A percentile compares a stretch with the other conserved stretches of the same genome.
These are phyloP conservation scores for Hansenula lynferdii DNA, from an alignment of 1,139 yeast species.

Conservation along the genomic window DNA sequence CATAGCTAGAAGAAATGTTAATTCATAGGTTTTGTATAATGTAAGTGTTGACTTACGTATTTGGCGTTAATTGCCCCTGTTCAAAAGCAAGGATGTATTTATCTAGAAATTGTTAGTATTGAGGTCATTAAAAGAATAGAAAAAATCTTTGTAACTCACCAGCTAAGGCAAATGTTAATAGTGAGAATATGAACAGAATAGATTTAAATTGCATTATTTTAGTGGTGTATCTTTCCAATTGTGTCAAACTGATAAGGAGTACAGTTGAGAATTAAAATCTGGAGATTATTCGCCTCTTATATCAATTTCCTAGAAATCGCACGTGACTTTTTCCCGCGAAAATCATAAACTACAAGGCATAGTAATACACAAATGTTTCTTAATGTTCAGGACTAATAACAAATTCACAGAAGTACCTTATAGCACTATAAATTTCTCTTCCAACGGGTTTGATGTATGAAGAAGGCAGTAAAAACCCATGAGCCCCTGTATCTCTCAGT, in stretches of 20 bases:
- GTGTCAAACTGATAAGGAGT: too few species aligned
- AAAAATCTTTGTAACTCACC: conserved; percentile 4
- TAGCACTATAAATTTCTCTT: conserved; percentile 62
- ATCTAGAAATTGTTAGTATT: conserved; percentile 7
- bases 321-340: too few species aligned
- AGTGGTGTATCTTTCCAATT: too few species aligned
- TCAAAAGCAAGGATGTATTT: conserved; percentile 22
- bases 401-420: conserved; percentile 66
- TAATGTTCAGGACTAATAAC: conserved; percentile 46
- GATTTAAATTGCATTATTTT: conserved; percentile 1
- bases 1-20: conserved; percentile 6
- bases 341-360: too few species aligned
- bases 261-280: too few species aligned
- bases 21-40: too few species aligned
- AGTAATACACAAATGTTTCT: too few species aligned
- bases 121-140: not conserved
- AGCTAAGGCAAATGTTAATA: conserved; percentile 4
- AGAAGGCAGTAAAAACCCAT: conserved; percentile 77
- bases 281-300: too few species aligned
- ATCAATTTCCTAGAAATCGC: too few species aligned
- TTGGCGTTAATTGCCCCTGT: conserved; percentile 22
- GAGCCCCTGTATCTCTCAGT: conserved; percentile 77
- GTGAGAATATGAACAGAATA: conserved; percentile 1
- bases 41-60: conserved; percentile 10
- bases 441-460: conserved; percentile 74